These are phyloP conservation scores for Phytophthora europaea DNA, from an alignment of 352 stramenopile genomes.

Conservation along the genomic window DNA sequence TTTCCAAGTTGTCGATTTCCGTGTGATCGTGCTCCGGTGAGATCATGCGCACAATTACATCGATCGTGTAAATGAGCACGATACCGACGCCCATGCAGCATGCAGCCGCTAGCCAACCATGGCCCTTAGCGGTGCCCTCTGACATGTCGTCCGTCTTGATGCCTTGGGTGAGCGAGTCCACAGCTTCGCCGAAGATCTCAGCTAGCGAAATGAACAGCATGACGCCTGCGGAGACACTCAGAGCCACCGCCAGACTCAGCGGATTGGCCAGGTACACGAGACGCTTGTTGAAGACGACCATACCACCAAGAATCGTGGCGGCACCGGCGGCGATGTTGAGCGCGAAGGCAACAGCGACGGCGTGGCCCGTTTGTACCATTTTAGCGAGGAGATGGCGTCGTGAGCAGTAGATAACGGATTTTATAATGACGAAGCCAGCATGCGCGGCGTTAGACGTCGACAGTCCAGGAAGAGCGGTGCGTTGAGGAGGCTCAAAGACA, in stretches of 20 bases:
- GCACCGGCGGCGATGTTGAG: constrained; percentile 57
- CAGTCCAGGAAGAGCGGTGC: neutral
- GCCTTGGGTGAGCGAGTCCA: constrained; percentile 32
- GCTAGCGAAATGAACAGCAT: constrained; percentile 80
- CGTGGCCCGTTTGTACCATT: constrained; percentile 50
- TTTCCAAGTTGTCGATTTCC: constrained; percentile 42
- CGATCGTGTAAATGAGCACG: constrained; percentile 50
- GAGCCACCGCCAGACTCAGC: constrained; percentile 50
- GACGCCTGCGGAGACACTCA: constrained; percentile 64
- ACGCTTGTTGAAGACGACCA: constrained; percentile 58
- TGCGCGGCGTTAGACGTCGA: neutral
- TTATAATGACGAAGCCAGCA: constrained; percentile 17
- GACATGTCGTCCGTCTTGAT: constrained; percentile 49
- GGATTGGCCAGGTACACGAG: constrained; percentile 60
- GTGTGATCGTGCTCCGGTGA: constrained; percentile 36
- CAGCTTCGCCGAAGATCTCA: constrained; percentile 61
- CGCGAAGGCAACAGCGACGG: constrained; percentile 48
- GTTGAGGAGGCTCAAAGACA: constrained; percentile 24
- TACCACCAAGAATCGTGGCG: constrained; percentile 58
- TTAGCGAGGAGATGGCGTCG: neutral
- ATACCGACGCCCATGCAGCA: constrained; percentile 88
- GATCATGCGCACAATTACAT: constrained; percentile 43
- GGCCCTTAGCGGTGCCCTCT: constrained; percentile 33
- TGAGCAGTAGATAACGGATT: constrained; percentile 6
- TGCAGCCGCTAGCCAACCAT: constrained; percentile 82